These are phyloP conservation scores for Kwoniella shivajii DNA, from an alignment of 1,284 basidiomycete genomes.

Conservation along the genomic window DNA sequence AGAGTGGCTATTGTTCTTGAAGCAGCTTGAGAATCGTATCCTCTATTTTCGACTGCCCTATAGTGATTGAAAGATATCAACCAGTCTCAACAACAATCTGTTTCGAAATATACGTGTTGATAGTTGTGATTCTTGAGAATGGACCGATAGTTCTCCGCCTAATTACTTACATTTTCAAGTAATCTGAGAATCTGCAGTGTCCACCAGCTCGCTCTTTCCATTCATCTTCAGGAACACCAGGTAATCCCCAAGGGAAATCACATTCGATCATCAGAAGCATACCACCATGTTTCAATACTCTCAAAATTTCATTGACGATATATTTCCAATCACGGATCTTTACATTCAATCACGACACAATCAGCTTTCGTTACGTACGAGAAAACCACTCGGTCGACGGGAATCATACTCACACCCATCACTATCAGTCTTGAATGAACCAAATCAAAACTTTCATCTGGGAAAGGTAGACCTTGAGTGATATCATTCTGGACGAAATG, in stretches of 20 bases:
- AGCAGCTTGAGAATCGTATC: slow-evolving; percentile 3
- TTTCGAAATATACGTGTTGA: too few relatives aligned
- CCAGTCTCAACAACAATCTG: too few relatives aligned
- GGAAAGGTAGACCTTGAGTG: slow-evolving; percentile 16
- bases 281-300: slow-evolving; percentile 17
- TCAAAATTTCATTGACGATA: slow-evolving; percentile 11
- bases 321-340: slow-evolving; percentile 19
- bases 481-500: slow-evolving; percentile 18
- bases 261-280: slow-evolving; percentile 15
- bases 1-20: not conserved
- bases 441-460: slow-evolving; percentile 19
- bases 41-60: slow-evolving; percentile 8
- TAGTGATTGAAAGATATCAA: not conserved
- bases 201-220: slow-evolving; percentile 1
- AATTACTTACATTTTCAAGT: slow-evolving; percentile 5
- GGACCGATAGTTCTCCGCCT: too few relatives aligned
- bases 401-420: slow-evolving; percentile 11
- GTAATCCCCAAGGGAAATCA: slow-evolving; percentile 9
- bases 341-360: not conserved
- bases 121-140: too few relatives aligned
- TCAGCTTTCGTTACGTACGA: not conserved
- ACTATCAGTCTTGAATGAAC: slow-evolving; percentile 18
- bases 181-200: slow-evolving; percentile 6
- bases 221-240: slow-evolving; percentile 5
- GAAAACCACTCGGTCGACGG: not conserved